phyloP scores from a whole-genome alignment of 768 basidiomycete genomes.

The Boletus tomentosulus region DNA sequence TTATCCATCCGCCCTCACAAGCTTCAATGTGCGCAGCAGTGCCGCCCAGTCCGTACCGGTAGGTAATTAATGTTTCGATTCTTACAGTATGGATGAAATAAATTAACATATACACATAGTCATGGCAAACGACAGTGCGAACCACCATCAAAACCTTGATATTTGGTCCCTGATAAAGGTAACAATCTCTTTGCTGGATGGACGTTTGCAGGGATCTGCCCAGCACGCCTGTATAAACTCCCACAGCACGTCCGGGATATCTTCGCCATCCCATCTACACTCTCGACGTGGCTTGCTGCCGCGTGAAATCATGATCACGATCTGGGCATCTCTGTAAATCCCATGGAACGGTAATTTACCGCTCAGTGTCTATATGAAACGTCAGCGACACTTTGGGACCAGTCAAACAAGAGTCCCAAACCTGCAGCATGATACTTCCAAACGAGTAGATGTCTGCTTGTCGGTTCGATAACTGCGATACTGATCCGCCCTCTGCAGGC shows the following conservation, averaged over 20 bases:
- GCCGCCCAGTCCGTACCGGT: too few species aligned
- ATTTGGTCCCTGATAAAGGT: slow-evolving; percentile 12
- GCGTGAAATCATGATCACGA: slow-evolving; percentile 19
- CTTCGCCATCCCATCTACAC: slow-evolving; percentile 18
- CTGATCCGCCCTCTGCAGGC: background rate
- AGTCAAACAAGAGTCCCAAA: background rate
- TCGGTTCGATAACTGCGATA: slow-evolving; percentile 7
- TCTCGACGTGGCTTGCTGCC: slow-evolving; percentile 9
- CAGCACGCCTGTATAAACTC: slow-evolving; percentile 22
- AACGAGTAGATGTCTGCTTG: slow-evolving; percentile 28
- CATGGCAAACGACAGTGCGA: too few species aligned
- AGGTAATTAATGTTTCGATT: background rate
- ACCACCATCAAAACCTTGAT: background rate
- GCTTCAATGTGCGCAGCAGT: too few species aligned
- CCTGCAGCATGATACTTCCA: slow-evolving; percentile 28
- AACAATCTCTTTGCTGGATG: slow-evolving; percentile 10
- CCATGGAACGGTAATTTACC: slow-evolving; percentile 24
- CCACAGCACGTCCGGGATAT: slow-evolving; percentile 23
- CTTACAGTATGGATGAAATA: background rate
- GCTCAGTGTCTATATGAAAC: slow-evolving; percentile 13
- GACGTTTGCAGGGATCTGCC: slow-evolving; percentile 14
- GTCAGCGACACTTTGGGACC: background rate
- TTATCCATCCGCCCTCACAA: too few species aligned
- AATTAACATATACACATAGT: too few species aligned
- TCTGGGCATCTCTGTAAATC: slow-evolving; percentile 17